phyloP scores from a whole-genome alignment of 257 asterid species.

The Forsythia suspensa region DNA sequence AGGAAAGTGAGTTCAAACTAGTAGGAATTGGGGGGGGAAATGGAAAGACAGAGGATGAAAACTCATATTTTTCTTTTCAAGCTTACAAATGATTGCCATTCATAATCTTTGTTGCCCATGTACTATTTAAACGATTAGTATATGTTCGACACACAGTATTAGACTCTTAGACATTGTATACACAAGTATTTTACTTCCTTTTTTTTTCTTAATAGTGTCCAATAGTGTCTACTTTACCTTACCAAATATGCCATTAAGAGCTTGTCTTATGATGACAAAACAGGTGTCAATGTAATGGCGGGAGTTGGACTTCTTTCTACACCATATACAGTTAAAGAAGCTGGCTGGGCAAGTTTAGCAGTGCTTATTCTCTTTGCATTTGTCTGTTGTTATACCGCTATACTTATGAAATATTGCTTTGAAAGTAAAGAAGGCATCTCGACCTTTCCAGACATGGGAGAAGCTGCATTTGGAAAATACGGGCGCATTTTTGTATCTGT shows the following conservation, averaged over 20 bases:
- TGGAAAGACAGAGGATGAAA: too few relatives aligned
- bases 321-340: slow-evolving; percentile 66
- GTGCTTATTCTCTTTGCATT: slow-evolving; percentile 65
- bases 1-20: too few relatives aligned
- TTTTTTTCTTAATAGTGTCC: not conserved
- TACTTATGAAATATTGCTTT: slow-evolving; percentile 74
- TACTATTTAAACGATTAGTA: too few relatives aligned
- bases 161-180: too few relatives aligned
- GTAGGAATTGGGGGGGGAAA: too few relatives aligned
- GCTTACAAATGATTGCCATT: too few relatives aligned
- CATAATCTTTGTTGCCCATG: too few relatives aligned
- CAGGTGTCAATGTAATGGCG: slow-evolving; percentile 82
- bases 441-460: slow-evolving; percentile 82
- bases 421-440: slow-evolving; percentile 66
- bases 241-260: not conserved
- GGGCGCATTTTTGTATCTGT: slow-evolving; percentile 86
- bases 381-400: slow-evolving; percentile 76
- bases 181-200: not conserved
- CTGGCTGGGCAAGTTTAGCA: slow-evolving; percentile 75
- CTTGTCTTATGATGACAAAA: not conserved
- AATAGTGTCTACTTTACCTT: not conserved
- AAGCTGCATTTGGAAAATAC: slow-evolving; percentile 78
- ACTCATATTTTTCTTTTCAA: too few relatives aligned
- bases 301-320: slow-evolving; percentile 87
- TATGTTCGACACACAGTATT: too few relatives aligned